phyloP scores from a whole-genome alignment of 208 protist genomes.

The Vickermania spadyakhi region DNA sequence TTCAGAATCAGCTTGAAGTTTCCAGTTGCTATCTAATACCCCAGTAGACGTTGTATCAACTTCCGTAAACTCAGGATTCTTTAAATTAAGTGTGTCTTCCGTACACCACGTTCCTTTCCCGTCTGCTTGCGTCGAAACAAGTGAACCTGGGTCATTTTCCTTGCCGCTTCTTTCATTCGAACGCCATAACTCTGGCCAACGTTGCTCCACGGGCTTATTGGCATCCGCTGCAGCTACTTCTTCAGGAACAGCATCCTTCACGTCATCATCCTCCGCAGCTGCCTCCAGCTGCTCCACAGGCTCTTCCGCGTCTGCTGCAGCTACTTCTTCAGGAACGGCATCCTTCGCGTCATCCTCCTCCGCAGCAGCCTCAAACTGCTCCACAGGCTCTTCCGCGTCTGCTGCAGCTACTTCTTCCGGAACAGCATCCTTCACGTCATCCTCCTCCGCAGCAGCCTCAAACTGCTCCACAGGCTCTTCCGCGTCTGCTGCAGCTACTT shows the following conservation, averaged over 20 bases:
- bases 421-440: not conserved
- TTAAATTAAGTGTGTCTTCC: too few relatives aligned
- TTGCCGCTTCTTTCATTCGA: too few relatives aligned
- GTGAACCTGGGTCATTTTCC: too few relatives aligned
- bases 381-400: slow-evolving; percentile 6
- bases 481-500: slow-evolving; percentile 7
- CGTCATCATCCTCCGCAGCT: slow-evolving; percentile 1
- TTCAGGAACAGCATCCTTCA: slow-evolving; percentile 2
- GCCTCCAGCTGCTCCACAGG: slow-evolving; percentile 17
- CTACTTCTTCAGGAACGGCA: slow-evolving; percentile 3
- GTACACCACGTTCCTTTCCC: too few relatives aligned
- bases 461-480: slow-evolving; percentile 6
- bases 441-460: not conserved
- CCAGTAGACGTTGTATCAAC: too few relatives aligned
- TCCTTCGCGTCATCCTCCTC: slow-evolving; percentile 8
- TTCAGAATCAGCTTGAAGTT: too few relatives aligned
- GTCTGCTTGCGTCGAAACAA: too few relatives aligned
- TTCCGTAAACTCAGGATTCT: too few relatives aligned
- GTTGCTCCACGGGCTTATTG: slow-evolving; percentile 9
- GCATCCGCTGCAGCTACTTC: slow-evolving; percentile 12
- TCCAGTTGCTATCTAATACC: too few relatives aligned
- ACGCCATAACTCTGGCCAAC: too few relatives aligned
- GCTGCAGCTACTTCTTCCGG: slow-evolving; percentile 9
- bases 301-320: slow-evolving; percentile 8
- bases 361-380: slow-evolving; percentile 7